phyloP scores from a whole-genome alignment of 495 filamentous ascomycete genomes.

The Xylaria scruposa region DNA sequence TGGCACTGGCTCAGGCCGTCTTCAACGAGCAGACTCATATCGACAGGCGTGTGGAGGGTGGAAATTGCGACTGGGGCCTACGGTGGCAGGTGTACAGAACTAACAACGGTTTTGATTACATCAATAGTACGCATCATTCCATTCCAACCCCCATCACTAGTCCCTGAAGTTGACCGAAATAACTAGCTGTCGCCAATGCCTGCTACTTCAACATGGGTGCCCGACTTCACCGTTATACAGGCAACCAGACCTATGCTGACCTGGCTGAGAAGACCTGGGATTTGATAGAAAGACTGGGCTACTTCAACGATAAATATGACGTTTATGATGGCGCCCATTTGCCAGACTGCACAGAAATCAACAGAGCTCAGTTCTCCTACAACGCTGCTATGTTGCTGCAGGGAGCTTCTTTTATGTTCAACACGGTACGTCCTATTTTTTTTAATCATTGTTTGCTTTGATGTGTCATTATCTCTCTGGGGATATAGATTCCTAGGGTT shows the following conservation, averaged over 20 bases:
- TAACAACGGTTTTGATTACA: constrained; percentile 75
- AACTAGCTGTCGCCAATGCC: constrained; percentile 58
- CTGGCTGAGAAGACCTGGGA: constrained; percentile 67
- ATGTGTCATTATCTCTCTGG: background rate
- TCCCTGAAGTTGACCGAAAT: background rate
- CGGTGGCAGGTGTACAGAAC: constrained; percentile 80
- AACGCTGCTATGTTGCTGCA: constrained; percentile 65
- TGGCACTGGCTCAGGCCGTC: constrained; percentile 72
- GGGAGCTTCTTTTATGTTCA: constrained; percentile 64
- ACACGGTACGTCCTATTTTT: constrained; percentile 49
- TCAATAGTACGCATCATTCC: constrained; percentile 61
- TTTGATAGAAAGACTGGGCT: constrained; percentile 52
- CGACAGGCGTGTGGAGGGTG: constrained; percentile 64
- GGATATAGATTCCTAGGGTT: background rate
- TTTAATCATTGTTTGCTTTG: background rate
- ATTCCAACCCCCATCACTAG: background rate
- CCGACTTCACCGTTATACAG: constrained; percentile 65
- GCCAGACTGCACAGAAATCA: constrained; percentile 47
- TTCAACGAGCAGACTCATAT: constrained; percentile 69
- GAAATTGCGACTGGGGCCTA: constrained; percentile 72
- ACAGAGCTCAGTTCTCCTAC: constrained; percentile 59
- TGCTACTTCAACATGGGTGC: constrained; percentile 69
- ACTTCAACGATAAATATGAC: constrained; percentile 48
- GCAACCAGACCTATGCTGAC: constrained; percentile 64
- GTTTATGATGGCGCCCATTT: constrained; percentile 59